Percentiles rank a stretch among this genome's conserved stretches.
phyloP scores from a whole-genome alignment of 2,329 filamentous ascomycete genomes.

The Clonostachys rhizophaga region DNA sequence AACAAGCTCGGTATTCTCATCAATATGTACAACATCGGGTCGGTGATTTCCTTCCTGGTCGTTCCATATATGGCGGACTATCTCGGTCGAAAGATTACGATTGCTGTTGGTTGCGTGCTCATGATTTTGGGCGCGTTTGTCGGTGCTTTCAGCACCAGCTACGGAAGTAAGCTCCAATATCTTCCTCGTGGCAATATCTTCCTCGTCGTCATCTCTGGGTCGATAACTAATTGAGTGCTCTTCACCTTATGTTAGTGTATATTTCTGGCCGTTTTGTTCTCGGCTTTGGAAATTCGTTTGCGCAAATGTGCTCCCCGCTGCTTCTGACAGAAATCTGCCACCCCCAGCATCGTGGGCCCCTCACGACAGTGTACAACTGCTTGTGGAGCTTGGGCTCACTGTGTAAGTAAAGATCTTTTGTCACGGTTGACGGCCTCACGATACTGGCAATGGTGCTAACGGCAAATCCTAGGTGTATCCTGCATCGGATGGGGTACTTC shows the following conservation, averaged over 20 bases:
- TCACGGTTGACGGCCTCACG: too few species aligned
- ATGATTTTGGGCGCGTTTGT: constrained; percentile 52
- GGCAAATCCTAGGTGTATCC: constrained; percentile 37
- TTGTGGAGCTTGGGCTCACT: constrained; percentile 58
- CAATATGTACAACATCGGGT: constrained; percentile 48
- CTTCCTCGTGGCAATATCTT: not conserved
- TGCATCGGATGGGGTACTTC: constrained; percentile 61
- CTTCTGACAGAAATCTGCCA: constrained; percentile 63
- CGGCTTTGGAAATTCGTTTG: constrained; percentile 63
- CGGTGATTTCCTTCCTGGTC: constrained; percentile 40
- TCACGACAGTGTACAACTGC: constrained; percentile 64
- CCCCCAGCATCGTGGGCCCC: constrained; percentile 60
- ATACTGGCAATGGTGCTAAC: too few species aligned
- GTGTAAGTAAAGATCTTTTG: constrained; percentile 10
- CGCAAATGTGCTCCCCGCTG: constrained; percentile 59
- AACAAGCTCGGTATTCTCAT: constrained; percentile 42
- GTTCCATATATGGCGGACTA: constrained; percentile 47
- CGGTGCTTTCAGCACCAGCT: constrained; percentile 43
- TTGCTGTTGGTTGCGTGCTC: constrained; percentile 47
- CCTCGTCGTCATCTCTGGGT: not conserved
- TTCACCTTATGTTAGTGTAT: constrained; percentile 19
- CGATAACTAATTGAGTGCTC: constrained; percentile 1
- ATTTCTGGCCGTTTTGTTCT: constrained; percentile 28
- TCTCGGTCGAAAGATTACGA: constrained; percentile 46
- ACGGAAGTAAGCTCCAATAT: constrained; percentile 16